phyloP scores from a whole-genome alignment of 306 rosid species.

The Cucumis melo region DNA sequence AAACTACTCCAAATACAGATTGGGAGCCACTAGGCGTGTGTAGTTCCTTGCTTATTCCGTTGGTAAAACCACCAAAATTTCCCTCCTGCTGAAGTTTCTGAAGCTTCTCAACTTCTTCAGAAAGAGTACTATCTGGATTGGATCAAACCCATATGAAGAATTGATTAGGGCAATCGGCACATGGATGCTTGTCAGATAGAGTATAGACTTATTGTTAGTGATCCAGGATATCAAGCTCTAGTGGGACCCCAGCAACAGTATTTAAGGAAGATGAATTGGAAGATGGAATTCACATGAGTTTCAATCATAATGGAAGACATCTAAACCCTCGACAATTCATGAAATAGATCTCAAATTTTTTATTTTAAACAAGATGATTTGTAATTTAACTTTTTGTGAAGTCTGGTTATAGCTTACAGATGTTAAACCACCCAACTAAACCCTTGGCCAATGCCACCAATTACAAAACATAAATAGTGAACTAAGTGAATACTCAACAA shows the following conservation, averaged over 20 bases:
- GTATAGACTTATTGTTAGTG: not conserved
- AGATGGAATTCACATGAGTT: not conserved
- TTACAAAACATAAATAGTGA: not conserved
- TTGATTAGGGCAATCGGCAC: not conserved
- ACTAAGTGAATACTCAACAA: not conserved
- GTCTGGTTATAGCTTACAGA: not conserved
- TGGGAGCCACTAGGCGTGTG: constrained; percentile 16
- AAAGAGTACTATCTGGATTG: constrained; percentile 43
- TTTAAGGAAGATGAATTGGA: not conserved
- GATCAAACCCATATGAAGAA: not conserved
- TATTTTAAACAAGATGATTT: not conserved
- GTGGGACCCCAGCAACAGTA: not conserved
- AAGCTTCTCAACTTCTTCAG: constrained; percentile 52
- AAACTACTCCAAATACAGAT: constrained; percentile 3
- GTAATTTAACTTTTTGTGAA: not conserved
- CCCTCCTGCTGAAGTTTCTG: constrained; percentile 28
- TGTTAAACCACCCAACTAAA: not conserved
- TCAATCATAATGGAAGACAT: not conserved
- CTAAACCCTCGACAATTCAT: not conserved
- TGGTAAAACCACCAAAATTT: constrained; percentile 18
- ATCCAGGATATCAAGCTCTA: not conserved
- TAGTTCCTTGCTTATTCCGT: constrained; percentile 4
- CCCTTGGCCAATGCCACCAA: not conserved
- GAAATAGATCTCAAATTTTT: not conserved
- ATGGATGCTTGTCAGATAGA: not conserved